Base-by-base conservation (phyloP, 1,139 yeast genomes). In the Candida freyschussii region DNA sequence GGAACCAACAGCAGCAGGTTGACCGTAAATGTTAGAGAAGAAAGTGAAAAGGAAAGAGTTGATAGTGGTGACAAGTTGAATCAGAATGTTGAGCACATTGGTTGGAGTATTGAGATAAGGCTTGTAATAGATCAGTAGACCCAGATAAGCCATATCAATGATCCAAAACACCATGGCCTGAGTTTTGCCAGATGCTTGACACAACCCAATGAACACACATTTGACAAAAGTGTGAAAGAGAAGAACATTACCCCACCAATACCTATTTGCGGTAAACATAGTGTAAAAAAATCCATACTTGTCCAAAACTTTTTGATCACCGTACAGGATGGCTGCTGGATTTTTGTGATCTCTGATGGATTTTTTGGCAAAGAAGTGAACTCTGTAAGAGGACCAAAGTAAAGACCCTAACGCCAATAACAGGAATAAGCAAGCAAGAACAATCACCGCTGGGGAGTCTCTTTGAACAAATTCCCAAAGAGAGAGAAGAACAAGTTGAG, bases 221-320 rank as follows among this genome's bases (percentile, higher is more conserved):
- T 79, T 80, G 27, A 77, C 45, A 24, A 79, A 65, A 36, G 69
- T 64, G 52, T 81, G 79, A 6, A 57, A 53, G 26, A 80, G 47
- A 25, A 79, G 52, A 9, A 79, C 75, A 15, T 67, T 57, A 35
- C 86, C 83, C 69, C 84, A 82, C 84, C 86, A 82, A 55, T 80
- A 82, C 45, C 72, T 77, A 11, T 64, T 64, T 8, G 93, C 91
- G 44, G 71, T 72, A 53, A 79, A 81, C 86, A 81, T 81, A n/a
- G 91, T 81, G 57, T 82, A 83, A 48, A 83, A 73, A 57, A 78
- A 82, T 1, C 93, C 93, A 52, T 74, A 82, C 52, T 78, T 78
- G 58, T 75, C 69, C 50, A 82, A 67, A 26, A 82, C 65, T 26
- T 62, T 64, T 29, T 73, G 63, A 47, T 82, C 81, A 44, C 93